Evolutionary conservation across 2,329 filamentous ascomycete species (phyloP), one percentile per base, ranked within the genome.

Genomic region (Fusarium austroafricanum): DNA sequence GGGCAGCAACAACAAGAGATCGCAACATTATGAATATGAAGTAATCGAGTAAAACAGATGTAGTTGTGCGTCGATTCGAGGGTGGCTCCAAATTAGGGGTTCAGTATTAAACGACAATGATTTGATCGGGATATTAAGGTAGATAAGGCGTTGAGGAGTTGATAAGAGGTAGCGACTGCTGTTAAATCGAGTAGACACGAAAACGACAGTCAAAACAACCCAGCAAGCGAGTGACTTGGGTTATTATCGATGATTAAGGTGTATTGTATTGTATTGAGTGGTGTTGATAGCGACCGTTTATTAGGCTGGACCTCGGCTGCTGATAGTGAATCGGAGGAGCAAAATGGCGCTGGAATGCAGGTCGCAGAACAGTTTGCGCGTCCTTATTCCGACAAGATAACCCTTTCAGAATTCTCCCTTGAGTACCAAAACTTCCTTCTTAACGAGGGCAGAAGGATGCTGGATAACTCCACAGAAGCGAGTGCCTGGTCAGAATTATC

Each of bases 11-110:
- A 37, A 65, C 73, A 31, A 75, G 65, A 42, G 77, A 77, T 55
- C 59, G 73, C 68, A 79, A 61, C 79, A 80, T 80, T 58, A 50
- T 74, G 62, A 65, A 64, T 58, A 53, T 57, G 40, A 53, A 52
- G 51, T 45, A 46, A n/a, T 57, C 42, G 49, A 63, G 28, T 47
- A 68, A 35, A 52, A 17, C 47, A 20, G 45, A 38, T 47, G 43
- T 51, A 42, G 38, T 10, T 33, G 26, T 49, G 26, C 39, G 55
- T 44, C 53, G 55, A 62, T 54, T 35, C 50, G 33, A 47, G 47
- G 43, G 47, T 39, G 51, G 28, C 52, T 50, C 33, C 20, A 42
- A 47, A 56, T 46, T 55, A 43, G 46, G 28, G 44, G 49, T 40
- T 63, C 49, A 53, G 18, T 55, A 64, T 60, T 63, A 51, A 52